Evolutionary conservation across 176 grass and related monocot species (phyloP), one percentile per base, ranked within the genome.

Genomic region (Echinochloa phyllopogon): DNA sequence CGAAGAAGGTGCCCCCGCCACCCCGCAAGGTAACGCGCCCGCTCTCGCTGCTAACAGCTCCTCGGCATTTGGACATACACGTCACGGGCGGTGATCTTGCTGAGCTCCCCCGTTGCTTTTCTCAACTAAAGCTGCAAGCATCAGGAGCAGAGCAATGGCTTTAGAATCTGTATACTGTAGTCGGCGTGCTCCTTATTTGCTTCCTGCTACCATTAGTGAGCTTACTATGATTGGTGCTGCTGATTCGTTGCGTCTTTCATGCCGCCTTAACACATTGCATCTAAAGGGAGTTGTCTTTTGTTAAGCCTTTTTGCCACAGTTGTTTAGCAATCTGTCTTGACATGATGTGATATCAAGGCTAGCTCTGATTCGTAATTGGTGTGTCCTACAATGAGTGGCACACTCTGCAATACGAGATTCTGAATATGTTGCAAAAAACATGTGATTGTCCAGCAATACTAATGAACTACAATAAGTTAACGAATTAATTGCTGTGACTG

Each of bases 1-100:
- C 51, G 20, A 92, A 83, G 82, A 93, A 89, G 84, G 82, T 95
- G 5, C 87, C 89, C 45, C 96, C 87, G 2, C 60, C 82, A 21
- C 84, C 96, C 37, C 94, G 74, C 69, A 95, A 95, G 93, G 93
- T 95, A 82, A 77, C 40, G 38, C 3, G 3, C 10, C 3, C 2
- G 4, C 18, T 47, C 48, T 21, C 4, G 25, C 65, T 3, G 1
- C 40, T 18, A 15, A 3, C 21, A 0, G 72, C 73, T 85, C 15
- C 17, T 63, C 50, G 82, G 69, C 87, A 89, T 96, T 94, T 81
- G 37, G 8, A 65, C 93, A 72, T 84, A 90, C 87, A 82, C 42
- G 70, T 93, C 79, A 3, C 60, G 12, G 78, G 72, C 87, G 36
- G 64, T 29, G 38, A 64, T 77, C 10, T 61, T 36, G 21, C 45